phyloP scores from a whole-genome alignment of 768 basidiomycete genomes.

The Coprinellus micaceus region DNA sequence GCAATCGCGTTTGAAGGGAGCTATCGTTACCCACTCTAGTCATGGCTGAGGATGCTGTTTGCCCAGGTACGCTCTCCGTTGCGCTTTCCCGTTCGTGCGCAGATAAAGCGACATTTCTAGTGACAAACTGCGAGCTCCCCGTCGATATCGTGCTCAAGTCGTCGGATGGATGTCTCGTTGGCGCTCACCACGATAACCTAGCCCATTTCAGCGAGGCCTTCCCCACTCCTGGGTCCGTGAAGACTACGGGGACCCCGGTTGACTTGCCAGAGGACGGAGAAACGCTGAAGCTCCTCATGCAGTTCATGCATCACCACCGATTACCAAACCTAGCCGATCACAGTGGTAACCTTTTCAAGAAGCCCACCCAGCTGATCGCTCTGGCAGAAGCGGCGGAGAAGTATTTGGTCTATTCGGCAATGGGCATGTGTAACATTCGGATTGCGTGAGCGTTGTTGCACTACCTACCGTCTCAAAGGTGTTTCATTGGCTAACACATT shows the following conservation, averaged over 20 bases:
- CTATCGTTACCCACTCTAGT: no score
- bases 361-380: neutral
- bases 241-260: neutral
- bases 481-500: no score
- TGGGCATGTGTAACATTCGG: conserved; percentile 2
- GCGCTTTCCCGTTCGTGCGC: no score
- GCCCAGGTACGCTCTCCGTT: no score
- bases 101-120: neutral
- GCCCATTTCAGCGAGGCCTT: conserved; percentile 14
- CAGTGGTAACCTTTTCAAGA: no score
- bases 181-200: conserved; percentile 14
- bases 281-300: neutral
- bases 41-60: no score
- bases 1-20: no score
- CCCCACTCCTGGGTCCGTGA: neutral
- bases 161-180: conserved; percentile 7
- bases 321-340: no score
- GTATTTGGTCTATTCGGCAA: conserved; percentile 6
- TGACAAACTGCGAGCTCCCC: conserved; percentile 9
- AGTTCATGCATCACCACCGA: neutral
- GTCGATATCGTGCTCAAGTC: conserved; percentile 16
- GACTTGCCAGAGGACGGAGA: neutral
- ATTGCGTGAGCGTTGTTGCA: neutral
- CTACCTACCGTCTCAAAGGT: neutral
- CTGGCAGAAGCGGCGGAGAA: conserved; percentile 12